Evolutionary conservation across 768 basidiomycete genomes (phyloP).

Genomic region (Tephrocybe sp.): DNA sequence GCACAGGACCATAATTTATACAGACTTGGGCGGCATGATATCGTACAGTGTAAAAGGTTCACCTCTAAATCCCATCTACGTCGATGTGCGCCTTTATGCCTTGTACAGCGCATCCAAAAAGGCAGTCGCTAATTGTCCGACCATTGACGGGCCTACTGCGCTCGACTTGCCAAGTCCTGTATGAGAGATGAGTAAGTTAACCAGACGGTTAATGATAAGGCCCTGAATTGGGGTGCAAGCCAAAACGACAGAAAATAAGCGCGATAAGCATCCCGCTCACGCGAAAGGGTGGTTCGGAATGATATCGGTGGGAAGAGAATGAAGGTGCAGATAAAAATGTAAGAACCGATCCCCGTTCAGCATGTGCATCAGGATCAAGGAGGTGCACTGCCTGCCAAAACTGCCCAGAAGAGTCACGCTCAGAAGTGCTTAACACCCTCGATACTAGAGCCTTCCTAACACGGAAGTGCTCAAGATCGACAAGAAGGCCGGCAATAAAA

Average conservation of each 20-base stretch:
- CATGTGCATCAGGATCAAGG: no score
- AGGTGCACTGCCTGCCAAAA: no score
- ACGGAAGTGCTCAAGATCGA: neutral
- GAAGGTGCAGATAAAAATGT: neutral
- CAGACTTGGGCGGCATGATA: no score
- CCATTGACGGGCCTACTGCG: conserved; percentile 77
- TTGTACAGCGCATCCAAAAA: conserved; percentile 85
- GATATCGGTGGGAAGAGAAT: neutral
- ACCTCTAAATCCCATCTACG: no score
- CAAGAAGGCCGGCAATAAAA: conserved; percentile 9
- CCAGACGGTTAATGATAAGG: conserved; percentile 2
- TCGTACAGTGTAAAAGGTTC: no score
- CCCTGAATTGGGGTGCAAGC: neutral
- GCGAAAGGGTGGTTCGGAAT: neutral
- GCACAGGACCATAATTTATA: no score
- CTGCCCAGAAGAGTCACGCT: no score
- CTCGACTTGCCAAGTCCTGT: conserved; percentile 83
- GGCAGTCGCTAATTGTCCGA: conserved; percentile 71
- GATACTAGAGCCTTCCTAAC: neutral
- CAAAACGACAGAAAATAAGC: neutral
- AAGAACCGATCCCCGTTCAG: neutral
- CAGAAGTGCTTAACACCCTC: neutral
- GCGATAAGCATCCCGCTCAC: neutral
- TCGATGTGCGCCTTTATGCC: conserved; percentile 37
- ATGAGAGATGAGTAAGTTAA: conserved; percentile 1